Evolutionary conservation across 2,329 filamentous ascomycete genomes (phyloP).

Genomic region (Trichophyton rubrum): DNA sequence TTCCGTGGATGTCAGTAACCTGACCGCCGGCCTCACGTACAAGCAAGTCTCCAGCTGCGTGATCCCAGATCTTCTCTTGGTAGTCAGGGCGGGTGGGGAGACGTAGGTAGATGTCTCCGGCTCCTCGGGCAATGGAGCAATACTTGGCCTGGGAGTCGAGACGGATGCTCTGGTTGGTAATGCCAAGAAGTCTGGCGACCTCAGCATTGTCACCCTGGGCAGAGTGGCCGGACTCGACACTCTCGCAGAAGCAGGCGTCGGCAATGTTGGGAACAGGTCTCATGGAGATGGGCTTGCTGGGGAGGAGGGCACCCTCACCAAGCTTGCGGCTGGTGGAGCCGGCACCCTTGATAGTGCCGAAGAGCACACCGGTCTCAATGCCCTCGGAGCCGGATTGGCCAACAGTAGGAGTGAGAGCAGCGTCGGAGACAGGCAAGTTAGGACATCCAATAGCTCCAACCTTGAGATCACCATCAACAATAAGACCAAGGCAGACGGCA

Average conservation of each 20-base stretch:
- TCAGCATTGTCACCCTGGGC: conserved; percentile 75
- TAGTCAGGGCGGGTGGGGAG: conserved; percentile 77
- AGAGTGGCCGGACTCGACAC: conserved; percentile 85
- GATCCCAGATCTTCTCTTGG: conserved; percentile 99
- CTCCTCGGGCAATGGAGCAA: conserved; percentile 82
- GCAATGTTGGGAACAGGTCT: conserved; percentile 59
- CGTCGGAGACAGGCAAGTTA: conserved; percentile 81
- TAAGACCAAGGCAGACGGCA: conserved; percentile 80
- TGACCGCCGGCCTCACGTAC: conserved; percentile 86
- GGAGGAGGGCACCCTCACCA: conserved; percentile 35
- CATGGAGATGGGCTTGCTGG: conserved; percentile 62
- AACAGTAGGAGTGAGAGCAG: conserved; percentile 57
- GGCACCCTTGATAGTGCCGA: conserved; percentile 66
- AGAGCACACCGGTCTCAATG: conserved; percentile 70
- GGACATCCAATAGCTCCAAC: conserved; percentile 92
- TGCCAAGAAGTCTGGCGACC: conserved; percentile 74
- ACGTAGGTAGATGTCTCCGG: conserved; percentile 87
- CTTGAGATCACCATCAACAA: conserved; percentile 87
- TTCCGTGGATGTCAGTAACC: conserved; percentile 81
- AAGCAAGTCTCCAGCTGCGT: conserved; percentile 87
- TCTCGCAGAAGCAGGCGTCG: conserved; percentile 88
- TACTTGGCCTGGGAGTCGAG: conserved; percentile 99
- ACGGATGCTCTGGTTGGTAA: conserved; percentile 76
- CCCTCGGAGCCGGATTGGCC: conserved; percentile 62
- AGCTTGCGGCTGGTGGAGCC: conserved; percentile 73